Evolutionary conservation across 73 alveolate species (phyloP), one percentile per base, ranked within the genome.

Genomic region (Tetrahymena thermophila): DNA sequence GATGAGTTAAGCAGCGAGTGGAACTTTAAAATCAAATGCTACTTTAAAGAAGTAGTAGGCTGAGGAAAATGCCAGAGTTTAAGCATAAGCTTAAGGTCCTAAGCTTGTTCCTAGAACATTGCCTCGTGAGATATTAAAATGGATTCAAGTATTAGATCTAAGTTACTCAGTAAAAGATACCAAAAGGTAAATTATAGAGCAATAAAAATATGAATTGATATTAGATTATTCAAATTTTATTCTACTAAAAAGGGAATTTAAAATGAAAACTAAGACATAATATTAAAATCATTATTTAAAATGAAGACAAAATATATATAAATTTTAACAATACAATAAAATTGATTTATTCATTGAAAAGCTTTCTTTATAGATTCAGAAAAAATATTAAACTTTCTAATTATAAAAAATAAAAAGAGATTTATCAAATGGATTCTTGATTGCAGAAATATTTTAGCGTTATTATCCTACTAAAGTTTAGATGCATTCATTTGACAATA

Each of bases 381-480:
- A n/a, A 19, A 5, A 57, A 23, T 28, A 28, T 23, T 34, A 28
- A 71, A 14, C 1, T 71, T 71, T 3, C 31, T 71, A 5, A 19
- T 71, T 23, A 71, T 28, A 1, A 71, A 28, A 71, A 71, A 23
- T 31, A 43, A 28, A 71, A 40, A 94, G 97, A 85, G 97, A 95
- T 83, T 97, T 98, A 93, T 97, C 97, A 83, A 98, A 98, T 97
- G 99, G 99, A 10, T 98, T 98, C 97, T 94, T 98, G 84, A 97
- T 98, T 10, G 99, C 99, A 83, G 99, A 98, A 96, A 98, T 98
- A 89, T 96, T 98, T 94, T 98, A 99, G 25, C 97, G 99, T 23
- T 98, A 98, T 94, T 98, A 97, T 97, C 99, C 99, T 35, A 97
- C 96, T 0, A 97, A 96, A 93, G 96, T 97, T 35, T 96, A 97